Conservation (phyloP, 176 grass and related monocot species). For the Aegilops sharonensis region DNA sequence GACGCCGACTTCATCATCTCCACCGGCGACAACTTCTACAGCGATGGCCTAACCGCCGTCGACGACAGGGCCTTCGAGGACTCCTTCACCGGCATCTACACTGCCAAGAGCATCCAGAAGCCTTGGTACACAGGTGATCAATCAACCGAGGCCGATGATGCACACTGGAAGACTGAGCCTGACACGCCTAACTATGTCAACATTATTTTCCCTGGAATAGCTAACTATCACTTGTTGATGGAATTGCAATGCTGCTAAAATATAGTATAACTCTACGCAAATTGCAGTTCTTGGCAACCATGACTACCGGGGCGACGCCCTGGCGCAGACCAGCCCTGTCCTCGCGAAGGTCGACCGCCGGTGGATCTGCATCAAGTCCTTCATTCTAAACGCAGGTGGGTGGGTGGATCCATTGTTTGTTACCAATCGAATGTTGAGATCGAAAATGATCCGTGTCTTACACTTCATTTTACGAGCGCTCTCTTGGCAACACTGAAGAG, state of each 20-base stretch:
- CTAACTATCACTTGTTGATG: no score
- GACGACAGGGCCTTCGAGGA: constrained; percentile 59
- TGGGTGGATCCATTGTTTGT: not conserved
- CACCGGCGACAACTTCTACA: constrained; percentile 81
- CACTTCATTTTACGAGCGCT: not conserved
- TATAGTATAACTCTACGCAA: no score
- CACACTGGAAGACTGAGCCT: not conserved
- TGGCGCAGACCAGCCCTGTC: constrained; percentile 48
- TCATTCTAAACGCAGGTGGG: constrained; percentile 62
- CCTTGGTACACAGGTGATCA: constrained; percentile 57
- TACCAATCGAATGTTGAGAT: not conserved
- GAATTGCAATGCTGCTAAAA: no score
- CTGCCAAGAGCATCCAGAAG: constrained; percentile 63
- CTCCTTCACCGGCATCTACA: constrained; percentile 68
- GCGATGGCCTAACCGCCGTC: constrained; percentile 41
- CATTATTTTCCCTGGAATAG: no score
- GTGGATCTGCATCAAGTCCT: constrained; percentile 77
- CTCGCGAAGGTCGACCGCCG: constrained; percentile 48
- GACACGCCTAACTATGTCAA: not conserved
- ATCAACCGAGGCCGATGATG: not conserved
- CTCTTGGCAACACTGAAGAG: constrained; percentile 11
- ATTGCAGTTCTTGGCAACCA: constrained; percentile 78
- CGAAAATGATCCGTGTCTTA: not conserved
- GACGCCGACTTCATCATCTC: constrained; percentile 68
- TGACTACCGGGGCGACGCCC: constrained; percentile 62